Evolutionary conservation across 192 early-diverging fungal genomes (phyloP).

Genomic region (Diversispora eburnea): DNA sequence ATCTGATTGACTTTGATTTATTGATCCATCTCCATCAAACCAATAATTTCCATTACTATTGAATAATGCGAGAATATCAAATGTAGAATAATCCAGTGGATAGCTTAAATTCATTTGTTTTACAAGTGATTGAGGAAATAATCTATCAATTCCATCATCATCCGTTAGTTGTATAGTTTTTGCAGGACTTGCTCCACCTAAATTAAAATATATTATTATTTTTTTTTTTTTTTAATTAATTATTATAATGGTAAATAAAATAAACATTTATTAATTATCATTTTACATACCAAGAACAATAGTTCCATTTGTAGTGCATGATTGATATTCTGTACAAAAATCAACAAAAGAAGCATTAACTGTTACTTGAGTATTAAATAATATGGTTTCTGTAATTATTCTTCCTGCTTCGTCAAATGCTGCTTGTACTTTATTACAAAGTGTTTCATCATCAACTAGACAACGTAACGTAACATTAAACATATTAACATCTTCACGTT

Average conservation of each 20-base stretch:
- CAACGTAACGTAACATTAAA: neutral
- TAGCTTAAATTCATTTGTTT: constrained; percentile 35
- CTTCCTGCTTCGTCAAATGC: constrained; percentile 30
- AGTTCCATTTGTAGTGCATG: neutral
- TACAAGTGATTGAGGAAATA: constrained; percentile 43
- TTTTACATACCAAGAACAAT: constrained; percentile 13
- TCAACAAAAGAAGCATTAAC: constrained; percentile 38
- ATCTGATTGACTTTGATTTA: constrained; percentile 33
- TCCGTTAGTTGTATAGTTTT: constrained; percentile 35
- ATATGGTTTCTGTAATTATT: constrained; percentile 34
- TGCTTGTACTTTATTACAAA: constrained; percentile 31
- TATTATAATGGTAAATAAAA: neutral
- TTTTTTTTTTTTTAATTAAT: too few species aligned
- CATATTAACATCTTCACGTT: neutral
- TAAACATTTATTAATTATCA: neutral
- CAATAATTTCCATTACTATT: constrained; percentile 37
- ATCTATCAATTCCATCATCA: constrained; percentile 30
- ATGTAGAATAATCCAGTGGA: constrained; percentile 24
- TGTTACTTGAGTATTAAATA: constrained; percentile 28
- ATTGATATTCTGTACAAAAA: constrained; percentile 30
- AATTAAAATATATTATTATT: neutral
- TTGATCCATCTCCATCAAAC: constrained; percentile 35
- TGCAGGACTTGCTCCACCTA: constrained; percentile 37
- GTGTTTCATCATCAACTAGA: neutral
- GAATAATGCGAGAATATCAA: constrained; percentile 41